Base-by-base conservation (phyloP, 2,329 filamentous ascomycete species). In the Colletotrichum truncatum region DNA sequence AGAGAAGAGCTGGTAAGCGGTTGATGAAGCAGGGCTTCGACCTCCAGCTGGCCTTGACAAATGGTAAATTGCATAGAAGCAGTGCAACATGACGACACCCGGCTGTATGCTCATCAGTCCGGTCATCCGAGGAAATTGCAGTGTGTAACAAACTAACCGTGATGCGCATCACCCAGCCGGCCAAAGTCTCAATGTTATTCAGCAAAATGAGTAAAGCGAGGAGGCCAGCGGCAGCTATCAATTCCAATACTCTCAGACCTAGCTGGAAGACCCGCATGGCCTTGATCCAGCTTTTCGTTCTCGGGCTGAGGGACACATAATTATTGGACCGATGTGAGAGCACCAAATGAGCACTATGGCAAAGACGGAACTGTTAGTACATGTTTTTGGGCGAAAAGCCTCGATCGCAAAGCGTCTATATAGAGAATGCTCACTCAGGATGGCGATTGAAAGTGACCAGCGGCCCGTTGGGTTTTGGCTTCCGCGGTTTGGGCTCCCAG, bases 1-100 rank as follows among this genome's bases (percentile, higher is more conserved):
- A 3, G 94, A 89, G 75, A 98, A 98, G 62, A 96, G 80, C 78
- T 97, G 93, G 78, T 98, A 98, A 68, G 93, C 95, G 12, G 93
- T 90, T 16, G 93, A 93, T 21, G 93, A 97, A 4, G 84, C 90
- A 0, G 95, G 90, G 1, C 94, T 89, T 54, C 94, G 89, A 45
- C 84, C 87, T 49, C 88, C 88, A 1, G 92, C 86, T 36, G 90
- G 87, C 30, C 92, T 88, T 12, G 87, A 83, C 38, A 97, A 87
- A 75, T 98, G 94, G 72, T 92, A 96, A 66, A 97, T 85, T 41
- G 87, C 92, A 77, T 98, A 98, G 16, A 89, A 72, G 14, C 87
- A 89, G 74, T 94, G 89, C 4, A 92, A 71, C 48, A 91, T 85
- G 54, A 91, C 91, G 39, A 95, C 84, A n/a, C 88, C 92, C 61